Conservation (phyloP, 495 filamentous ascomycete species). For the Hypoxylon lenormandii region DNA sequence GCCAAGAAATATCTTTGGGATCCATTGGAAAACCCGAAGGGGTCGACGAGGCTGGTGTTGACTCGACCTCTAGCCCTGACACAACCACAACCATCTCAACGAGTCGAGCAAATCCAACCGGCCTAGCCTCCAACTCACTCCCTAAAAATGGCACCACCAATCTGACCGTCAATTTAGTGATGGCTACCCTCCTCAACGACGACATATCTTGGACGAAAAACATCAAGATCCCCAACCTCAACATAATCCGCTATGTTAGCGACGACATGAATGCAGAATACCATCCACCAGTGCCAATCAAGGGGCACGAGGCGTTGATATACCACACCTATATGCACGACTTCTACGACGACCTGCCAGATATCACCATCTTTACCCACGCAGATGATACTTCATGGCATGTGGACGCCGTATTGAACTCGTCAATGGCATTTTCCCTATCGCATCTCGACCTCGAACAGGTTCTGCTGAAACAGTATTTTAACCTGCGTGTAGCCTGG, state of each 20-base stretch:
- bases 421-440: constrained; percentile 58
- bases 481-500: constrained; percentile 67
- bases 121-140: too few relatives aligned
- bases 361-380: constrained; percentile 77
- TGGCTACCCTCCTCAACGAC: constrained; percentile 68
- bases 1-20: background rate
- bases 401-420: constrained; percentile 63
- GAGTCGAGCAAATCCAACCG: too few relatives aligned
- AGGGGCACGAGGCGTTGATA: constrained; percentile 81
- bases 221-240: constrained; percentile 65
- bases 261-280: constrained; percentile 70
- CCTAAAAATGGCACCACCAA: constrained; percentile 3
- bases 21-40: constrained; percentile 4
- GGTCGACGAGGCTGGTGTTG: constrained; percentile 4
- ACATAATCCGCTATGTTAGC: constrained; percentile 72
- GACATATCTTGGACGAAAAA: constrained; percentile 71
- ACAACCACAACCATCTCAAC: background rate
- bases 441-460: constrained; percentile 56
- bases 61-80: constrained; percentile 1
- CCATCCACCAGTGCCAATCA: constrained; percentile 74
- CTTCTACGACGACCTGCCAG: constrained; percentile 75
- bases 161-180: constrained; percentile 62
- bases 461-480: constrained; percentile 61
- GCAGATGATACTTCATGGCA: constrained; percentile 76
- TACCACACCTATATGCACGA: constrained; percentile 80